Base-by-base conservation (phyloP, 208 protist species). In the Trypanosomatidae sp. region DNA sequence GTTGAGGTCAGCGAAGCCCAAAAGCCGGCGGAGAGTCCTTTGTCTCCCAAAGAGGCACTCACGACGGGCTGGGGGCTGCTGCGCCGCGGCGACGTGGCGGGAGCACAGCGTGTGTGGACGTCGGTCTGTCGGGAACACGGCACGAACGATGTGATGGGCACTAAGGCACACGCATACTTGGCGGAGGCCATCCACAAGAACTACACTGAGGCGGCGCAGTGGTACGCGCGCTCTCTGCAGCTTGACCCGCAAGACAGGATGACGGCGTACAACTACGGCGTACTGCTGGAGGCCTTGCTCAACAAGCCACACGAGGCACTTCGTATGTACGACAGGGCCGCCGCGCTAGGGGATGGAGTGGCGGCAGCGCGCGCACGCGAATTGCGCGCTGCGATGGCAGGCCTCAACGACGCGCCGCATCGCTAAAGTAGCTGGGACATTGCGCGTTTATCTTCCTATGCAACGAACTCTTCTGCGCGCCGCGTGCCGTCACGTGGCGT, bases 221-320 rank as follows among this genome's bases (percentile, higher is more conserved):
- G 83, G 84, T 95, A 95, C 76, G 84, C 76, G 30, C 58, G 69
- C 2, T 81, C 77, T 1, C 79, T 94, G 62, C 69, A 81, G 80
- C 73, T 89, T 28, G 87, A 92, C 50, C 90, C 90, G n/a, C 60
- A 79, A 17, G 90, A 95, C 52, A 72, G 81, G 66, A 85, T 92
- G 82, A 91, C 90, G 19, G 76, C 85, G 19, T 92, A 91, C 80
- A 95, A 95, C 77, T 92, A 95, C 76, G 87, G 85, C 33, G 90
- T 95, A 9, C 80, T 95, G 36, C 77, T 95, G 13, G 90, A 95
- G 71, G 82, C 86, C 30, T 47, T 95, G 28, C 83, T 91, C 8
- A 78, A 84, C 10, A 49, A 81, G 62, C 82, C 77, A 5, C 67
- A 71, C 60, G 79, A 90, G 50, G 87, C 87, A 0, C 74, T 91